Evolutionary conservation across 495 filamentous ascomycete genomes (phyloP).

Genomic region (Chaetomium cochliodes): DNA sequence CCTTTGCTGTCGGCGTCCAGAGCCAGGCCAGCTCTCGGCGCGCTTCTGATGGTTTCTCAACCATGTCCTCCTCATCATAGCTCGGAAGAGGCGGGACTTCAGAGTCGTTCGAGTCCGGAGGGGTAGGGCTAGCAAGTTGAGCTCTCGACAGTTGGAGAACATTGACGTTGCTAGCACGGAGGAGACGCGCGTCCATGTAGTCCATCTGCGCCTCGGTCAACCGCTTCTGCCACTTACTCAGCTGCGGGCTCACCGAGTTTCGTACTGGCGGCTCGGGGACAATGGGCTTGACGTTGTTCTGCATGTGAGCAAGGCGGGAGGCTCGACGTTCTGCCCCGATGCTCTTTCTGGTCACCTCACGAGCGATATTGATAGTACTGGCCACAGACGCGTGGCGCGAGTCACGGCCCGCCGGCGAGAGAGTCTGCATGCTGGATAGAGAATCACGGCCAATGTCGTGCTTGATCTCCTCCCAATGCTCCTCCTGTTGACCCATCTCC

Average conservation of each 20-base stretch:
- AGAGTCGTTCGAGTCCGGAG: slow-evolving; percentile 47
- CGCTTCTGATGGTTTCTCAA: slow-evolving; percentile 21
- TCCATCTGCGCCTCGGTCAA: slow-evolving; percentile 45
- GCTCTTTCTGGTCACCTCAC: slow-evolving; percentile 29
- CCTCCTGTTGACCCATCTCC: slow-evolving; percentile 53
- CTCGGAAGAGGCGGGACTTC: slow-evolving; percentile 6
- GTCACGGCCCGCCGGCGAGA: slow-evolving; percentile 28
- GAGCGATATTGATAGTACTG: slow-evolving; percentile 16
- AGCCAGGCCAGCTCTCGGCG: slow-evolving; percentile 17
- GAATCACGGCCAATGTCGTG: slow-evolving; percentile 50
- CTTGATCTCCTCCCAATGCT: slow-evolving; percentile 52
- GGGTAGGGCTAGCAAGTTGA: slow-evolving; percentile 51
- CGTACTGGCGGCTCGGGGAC: slow-evolving; percentile 23
- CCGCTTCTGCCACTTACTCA: slow-evolving; percentile 36
- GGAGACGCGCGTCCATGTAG: slow-evolving; percentile 43
- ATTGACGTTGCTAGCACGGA: slow-evolving; percentile 40
- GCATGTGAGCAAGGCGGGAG: slow-evolving; percentile 35
- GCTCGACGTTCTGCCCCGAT: slow-evolving; percentile 39
- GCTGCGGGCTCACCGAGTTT: slow-evolving; percentile 23
- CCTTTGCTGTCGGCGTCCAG: slow-evolving; percentile 26
- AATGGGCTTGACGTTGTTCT: slow-evolving; percentile 32
- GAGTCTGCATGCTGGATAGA: slow-evolving; percentile 44
- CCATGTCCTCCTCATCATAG: slow-evolving; percentile 31
- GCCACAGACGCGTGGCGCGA: slow-evolving; percentile 34
- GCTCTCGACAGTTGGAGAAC: slow-evolving; percentile 42